These are phyloP conservation scores for Aspergillus eucalypticola DNA, from an alignment of 2,329 filamentous ascomycete genomes.

Conservation along the genomic window DNA sequence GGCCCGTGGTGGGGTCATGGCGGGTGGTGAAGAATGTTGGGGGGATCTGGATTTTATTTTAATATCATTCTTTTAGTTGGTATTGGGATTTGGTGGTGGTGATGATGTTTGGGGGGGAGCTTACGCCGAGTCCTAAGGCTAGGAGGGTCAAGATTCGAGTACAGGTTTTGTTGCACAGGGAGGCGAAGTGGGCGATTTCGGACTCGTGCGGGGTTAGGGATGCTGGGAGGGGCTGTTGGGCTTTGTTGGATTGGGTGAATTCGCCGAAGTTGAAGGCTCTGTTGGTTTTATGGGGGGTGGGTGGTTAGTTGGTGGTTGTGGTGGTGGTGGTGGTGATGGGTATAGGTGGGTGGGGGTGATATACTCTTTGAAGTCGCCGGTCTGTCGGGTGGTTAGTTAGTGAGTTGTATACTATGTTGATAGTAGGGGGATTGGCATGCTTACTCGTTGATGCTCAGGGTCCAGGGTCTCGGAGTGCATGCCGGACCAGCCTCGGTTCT, in stretches of 20 bases:
- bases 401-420: background rate
- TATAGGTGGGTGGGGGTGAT: conserved; percentile 21
- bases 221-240: conserved; percentile 74
- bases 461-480: conserved; percentile 90
- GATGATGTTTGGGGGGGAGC: background rate
- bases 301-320: background rate
- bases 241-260: conserved; percentile 63
- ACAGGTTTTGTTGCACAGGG: conserved; percentile 71
- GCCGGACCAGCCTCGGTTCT: conserved; percentile 86
- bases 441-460: conserved; percentile 74
- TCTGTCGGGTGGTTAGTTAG: conserved; percentile 44
- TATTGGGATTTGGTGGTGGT: too few species aligned
- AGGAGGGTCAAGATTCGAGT: conserved; percentile 73
- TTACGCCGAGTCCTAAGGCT: conserved; percentile 70
- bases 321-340: background rate
- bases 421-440: conserved; percentile 19
- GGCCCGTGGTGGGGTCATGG: conserved; percentile 55
- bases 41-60: conserved; percentile 46
- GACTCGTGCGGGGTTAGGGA: conserved; percentile 61
- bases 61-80: background rate
- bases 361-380: conserved; percentile 87
- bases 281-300: conserved; percentile 6
- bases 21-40: conserved; percentile 61
- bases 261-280: conserved; percentile 92
- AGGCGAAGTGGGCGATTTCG: conserved; percentile 66